Conservation (phyloP, 768 basidiomycete genomes). For the Pulveroboletus sp. region DNA sequence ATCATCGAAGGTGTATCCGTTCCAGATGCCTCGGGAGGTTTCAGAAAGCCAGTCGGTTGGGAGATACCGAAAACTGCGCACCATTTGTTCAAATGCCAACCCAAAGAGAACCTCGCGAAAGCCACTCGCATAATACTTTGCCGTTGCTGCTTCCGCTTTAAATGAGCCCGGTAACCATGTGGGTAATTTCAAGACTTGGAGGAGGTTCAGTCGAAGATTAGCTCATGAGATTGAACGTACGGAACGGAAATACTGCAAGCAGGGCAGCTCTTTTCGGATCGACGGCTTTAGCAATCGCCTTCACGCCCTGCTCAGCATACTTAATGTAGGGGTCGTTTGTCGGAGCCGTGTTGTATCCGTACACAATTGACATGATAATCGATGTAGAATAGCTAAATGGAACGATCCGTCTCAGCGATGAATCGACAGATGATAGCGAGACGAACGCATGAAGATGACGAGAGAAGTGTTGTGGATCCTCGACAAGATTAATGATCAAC, state of each 20-base stretch:
- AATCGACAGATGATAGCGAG: background rate
- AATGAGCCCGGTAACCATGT: slow-evolving; percentile 25
- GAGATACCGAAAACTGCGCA: background rate
- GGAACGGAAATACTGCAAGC: slow-evolving; percentile 22
- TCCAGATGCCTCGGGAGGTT: slow-evolving; percentile 13
- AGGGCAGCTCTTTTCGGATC: slow-evolving; percentile 21
- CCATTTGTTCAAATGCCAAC: slow-evolving; percentile 23
- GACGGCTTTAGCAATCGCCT: slow-evolving; percentile 11
- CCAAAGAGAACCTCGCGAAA: slow-evolving; percentile 20
- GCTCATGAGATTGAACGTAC: slow-evolving; percentile 12
- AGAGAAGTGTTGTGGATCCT: slow-evolving; percentile 23
- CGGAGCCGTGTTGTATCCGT: slow-evolving; percentile 19
- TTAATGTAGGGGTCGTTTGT: slow-evolving; percentile 21
- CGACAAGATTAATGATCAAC: slow-evolving; percentile 30
- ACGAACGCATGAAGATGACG: slow-evolving; percentile 26
- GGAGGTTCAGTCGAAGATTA: background rate
- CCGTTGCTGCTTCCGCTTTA: slow-evolving; percentile 15
- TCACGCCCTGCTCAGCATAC: slow-evolving; percentile 15
- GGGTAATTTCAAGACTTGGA: slow-evolving; percentile 22
- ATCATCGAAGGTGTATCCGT: slow-evolving; percentile 19
- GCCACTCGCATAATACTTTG: slow-evolving; percentile 12
- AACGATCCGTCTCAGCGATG: background rate
- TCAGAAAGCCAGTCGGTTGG: background rate
- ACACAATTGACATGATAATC: slow-evolving; percentile 25
- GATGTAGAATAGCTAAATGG: slow-evolving; percentile 24